Evolutionary conservation across 495 filamentous ascomycete genomes (phyloP), one percentile per base, ranked within the genome.

Genomic region (Letharia lupina): DNA sequence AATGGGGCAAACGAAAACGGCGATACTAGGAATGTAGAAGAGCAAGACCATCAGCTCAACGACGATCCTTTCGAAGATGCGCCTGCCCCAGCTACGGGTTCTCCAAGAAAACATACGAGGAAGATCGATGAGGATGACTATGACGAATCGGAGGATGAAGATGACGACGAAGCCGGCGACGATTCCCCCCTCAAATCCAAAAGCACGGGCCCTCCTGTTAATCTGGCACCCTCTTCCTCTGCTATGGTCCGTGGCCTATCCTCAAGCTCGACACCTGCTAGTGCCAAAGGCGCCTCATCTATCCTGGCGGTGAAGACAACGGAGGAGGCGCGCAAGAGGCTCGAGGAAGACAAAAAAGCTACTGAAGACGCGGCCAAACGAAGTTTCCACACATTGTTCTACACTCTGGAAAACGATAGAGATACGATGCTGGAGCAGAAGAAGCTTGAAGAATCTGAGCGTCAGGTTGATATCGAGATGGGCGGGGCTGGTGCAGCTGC

Each of bases 361-460:
- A 91, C 90, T 23, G 93, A 96, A 73, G 91, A 96, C 70, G 88
- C 90, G 58, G 94, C 89, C 33, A 91, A 89, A 78, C 82, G 86
- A 65, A 94, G 89, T 77, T 96, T 96, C 74, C 85, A 95, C 73
- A 95, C 91, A 4, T 75, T 94, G 52, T 95, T 97, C 75, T 94
- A 96, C 75, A 97, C 95, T 4, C 78, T 97, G 40, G 94, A 99
- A 74, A 93, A 91, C 73, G 94, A 99, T 75, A 84, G 89, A 39
- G 90, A 92, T 72, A 93, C 94, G 50, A 97, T 98, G 95, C 75
- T 96, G 67, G 94, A 99, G 74, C 95, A 99, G 75, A 91, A 97
- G 76, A 91, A 91, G 73, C 83, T 99, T 54, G 95, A 98, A 68
- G 94, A 98, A 72, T 91, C 93, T 2, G 94, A 99, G 73, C 88